A percentile compares a stretch with the other conserved stretches of the same genome.
phyloP scores from a whole-genome alignment of 2,329 filamentous ascomycete genomes.

The Sporothrix humicola region DNA sequence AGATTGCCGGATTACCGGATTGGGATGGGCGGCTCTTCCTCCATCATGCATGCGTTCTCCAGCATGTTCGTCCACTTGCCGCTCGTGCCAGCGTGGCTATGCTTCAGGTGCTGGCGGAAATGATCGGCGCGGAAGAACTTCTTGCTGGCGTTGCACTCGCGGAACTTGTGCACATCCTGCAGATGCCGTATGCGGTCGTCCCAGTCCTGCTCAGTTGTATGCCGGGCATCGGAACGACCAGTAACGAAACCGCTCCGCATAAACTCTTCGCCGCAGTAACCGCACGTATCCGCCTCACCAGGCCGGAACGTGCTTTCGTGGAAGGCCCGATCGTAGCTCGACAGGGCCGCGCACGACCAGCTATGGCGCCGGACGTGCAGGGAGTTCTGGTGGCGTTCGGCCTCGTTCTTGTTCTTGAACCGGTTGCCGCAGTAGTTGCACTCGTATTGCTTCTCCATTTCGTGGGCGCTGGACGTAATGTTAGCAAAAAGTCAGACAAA shows the following conservation, averaged over 20 bases:
- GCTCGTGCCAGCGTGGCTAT: slow-evolving; percentile 93
- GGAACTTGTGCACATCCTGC: slow-evolving; percentile 91
- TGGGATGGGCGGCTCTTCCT: slow-evolving; percentile 70
- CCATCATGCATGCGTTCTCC: slow-evolving; percentile 95
- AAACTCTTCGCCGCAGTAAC: slow-evolving; percentile 96
- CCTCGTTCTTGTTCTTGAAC: slow-evolving; percentile 99
- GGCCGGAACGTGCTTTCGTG: slow-evolving; percentile 75
- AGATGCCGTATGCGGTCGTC: slow-evolving; percentile 84
- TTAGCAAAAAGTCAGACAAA: too few relatives aligned
- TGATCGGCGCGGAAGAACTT: slow-evolving; percentile 98
- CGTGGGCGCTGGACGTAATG: slow-evolving; percentile 69
- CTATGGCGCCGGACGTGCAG: slow-evolving; percentile 90
- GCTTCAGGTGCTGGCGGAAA: slow-evolving; percentile 97
- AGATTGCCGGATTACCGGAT: slow-evolving; percentile 42
- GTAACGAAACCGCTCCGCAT: slow-evolving; percentile 54
- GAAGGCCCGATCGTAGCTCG: slow-evolving; percentile 79
- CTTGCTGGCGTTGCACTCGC: slow-evolving; percentile 97
- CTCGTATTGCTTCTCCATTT: slow-evolving; percentile 94
- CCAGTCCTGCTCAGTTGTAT: slow-evolving; percentile 82
- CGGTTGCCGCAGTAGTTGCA: slow-evolving; percentile 91
- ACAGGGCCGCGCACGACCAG: slow-evolving; percentile 93
- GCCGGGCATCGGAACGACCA: slow-evolving; percentile 45
- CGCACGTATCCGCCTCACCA: slow-evolving; percentile 78
- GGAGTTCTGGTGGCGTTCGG: slow-evolving; percentile 93
- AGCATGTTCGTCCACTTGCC: slow-evolving; percentile 99